Base-by-base conservation (phyloP, 495 filamentous ascomycete genomes). In the Neurospora sp. region DNA sequence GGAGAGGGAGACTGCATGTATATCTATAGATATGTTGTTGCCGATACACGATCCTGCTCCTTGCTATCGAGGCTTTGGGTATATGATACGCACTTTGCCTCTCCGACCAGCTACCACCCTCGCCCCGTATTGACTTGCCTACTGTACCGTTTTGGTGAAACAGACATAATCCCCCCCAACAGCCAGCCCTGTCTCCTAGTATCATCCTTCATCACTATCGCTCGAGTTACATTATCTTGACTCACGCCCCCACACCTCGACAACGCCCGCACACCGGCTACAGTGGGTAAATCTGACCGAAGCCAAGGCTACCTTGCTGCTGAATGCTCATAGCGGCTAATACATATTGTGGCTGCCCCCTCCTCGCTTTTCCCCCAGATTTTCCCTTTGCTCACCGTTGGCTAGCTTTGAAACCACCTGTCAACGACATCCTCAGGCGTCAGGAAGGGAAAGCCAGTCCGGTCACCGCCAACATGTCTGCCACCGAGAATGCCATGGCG, bases 401-500 rank as follows among this genome's bases (percentile, higher is more conserved):
- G 75, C 76, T 75, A 75, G 75, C 74, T 75, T 38, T 75, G 71
- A 74, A 77, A 73, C 46, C 68, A 14, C 70, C 27, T 38, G 69
- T 75, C 39, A 59, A 46, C 53, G 27, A 66, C 53, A 66, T 66
- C 53, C 22, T 66, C 53, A 31, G 53, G 7, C 53, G 35, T 9
- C 11, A 35, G 53, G 53, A 66, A 66, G 27, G 27, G 39, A 44
- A 69, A 41, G 39, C 5, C 5, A 44, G 20, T 41, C 70, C 46
- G 69, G 44, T 40, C 31, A 71, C 70, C 40, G 66, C 71, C 77
- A 78, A 68, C 80, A 87, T 86, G 84, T 75, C 84, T 61, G 77
- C 81, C 77, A 86, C 82, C 80, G 86, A 88, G 72, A 84, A 80
- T 75, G 78, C 81, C 53, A 88, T 87, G 83, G 83, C 81, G 40